These are phyloP conservation scores for Daldinia bambusicola DNA, from an alignment of 495 filamentous ascomycete species.

Conservation along the genomic window DNA sequence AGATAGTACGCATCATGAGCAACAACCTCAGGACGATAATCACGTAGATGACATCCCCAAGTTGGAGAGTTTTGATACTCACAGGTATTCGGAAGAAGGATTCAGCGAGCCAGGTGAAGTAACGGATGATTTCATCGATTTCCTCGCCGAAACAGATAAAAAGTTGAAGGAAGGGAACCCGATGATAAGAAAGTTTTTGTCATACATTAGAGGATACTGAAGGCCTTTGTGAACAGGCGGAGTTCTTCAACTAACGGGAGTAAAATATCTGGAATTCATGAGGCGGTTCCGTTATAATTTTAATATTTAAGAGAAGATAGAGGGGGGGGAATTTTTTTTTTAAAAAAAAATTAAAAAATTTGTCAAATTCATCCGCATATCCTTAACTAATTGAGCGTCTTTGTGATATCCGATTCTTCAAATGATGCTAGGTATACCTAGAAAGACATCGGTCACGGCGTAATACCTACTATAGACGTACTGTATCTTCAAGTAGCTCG, in stretches of 20 bases:
- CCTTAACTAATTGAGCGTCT: neutral
- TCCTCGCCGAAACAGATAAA: neutral
- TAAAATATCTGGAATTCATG: neutral
- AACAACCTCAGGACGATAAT: neutral
- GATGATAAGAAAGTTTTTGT: constrained; percentile 14
- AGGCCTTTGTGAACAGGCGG: neutral
- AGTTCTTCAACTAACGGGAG: neutral
- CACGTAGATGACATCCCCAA: neutral
- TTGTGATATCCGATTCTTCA: neutral
- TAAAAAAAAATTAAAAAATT: too few species aligned
- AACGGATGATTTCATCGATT: constrained; percentile 24
- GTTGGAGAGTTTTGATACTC: neutral
- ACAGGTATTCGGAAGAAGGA: neutral
- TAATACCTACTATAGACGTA: neutral
- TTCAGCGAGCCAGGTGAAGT: neutral
- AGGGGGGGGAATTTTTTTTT: too few species aligned
- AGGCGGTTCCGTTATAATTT: neutral
- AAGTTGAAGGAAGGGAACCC: neutral
- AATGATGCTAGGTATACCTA: neutral
- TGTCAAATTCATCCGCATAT: too few species aligned
- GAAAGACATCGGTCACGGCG: neutral
- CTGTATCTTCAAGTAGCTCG: neutral
- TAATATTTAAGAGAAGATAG: neutral
- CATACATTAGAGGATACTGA: constrained; percentile 1
- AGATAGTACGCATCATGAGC: neutral